Conservation (phyloP, 2,329 filamentous ascomycete genomes). For the Aspergillus hortae region DNA sequence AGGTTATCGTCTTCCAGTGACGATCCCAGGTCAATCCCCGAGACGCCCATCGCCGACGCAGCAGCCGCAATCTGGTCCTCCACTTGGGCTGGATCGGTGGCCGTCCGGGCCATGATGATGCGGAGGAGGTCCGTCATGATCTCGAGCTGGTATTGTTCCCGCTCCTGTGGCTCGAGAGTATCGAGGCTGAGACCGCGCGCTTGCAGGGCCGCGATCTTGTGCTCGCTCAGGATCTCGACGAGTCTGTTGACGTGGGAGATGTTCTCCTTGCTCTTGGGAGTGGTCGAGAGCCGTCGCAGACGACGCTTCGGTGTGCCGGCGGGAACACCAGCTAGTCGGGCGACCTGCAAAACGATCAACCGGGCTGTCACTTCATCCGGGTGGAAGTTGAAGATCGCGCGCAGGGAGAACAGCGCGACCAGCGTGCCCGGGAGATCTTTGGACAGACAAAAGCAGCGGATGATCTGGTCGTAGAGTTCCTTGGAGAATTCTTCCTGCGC, state of each 20-base stretch:
- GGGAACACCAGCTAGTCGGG: constrained; percentile 40
- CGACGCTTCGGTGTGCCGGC: constrained; percentile 31
- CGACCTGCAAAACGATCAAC: constrained; percentile 48
- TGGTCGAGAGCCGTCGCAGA: constrained; percentile 38
- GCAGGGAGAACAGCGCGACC: constrained; percentile 47
- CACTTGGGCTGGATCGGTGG: constrained; percentile 23
- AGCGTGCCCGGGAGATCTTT: constrained; percentile 49
- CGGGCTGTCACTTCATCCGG: constrained; percentile 48
- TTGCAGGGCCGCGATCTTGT: constrained; percentile 30
- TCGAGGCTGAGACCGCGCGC: constrained; percentile 31
- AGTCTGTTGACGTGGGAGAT: constrained; percentile 44
- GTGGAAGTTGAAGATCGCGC: constrained; percentile 40
- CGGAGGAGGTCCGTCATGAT: constrained; percentile 40
- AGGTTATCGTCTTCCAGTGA: constrained; percentile 26
- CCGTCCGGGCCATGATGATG: constrained; percentile 36
- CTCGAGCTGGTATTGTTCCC: constrained; percentile 40
- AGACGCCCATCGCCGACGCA: constrained; percentile 37
- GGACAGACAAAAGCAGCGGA: constrained; percentile 49
- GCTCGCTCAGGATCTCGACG: constrained; percentile 41
- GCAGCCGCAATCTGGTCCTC: constrained; percentile 31
- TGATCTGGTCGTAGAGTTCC: constrained; percentile 51
- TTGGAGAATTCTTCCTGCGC: constrained; percentile 41
- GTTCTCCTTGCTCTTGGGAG: constrained; percentile 43
- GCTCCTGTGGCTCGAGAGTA: constrained; percentile 35
- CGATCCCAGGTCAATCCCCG: constrained; percentile 29